Evolutionary conservation across 495 filamentous ascomycete genomes (phyloP), one percentile per base, ranked within the genome.

Genomic region (Neurospora sp.): DNA sequence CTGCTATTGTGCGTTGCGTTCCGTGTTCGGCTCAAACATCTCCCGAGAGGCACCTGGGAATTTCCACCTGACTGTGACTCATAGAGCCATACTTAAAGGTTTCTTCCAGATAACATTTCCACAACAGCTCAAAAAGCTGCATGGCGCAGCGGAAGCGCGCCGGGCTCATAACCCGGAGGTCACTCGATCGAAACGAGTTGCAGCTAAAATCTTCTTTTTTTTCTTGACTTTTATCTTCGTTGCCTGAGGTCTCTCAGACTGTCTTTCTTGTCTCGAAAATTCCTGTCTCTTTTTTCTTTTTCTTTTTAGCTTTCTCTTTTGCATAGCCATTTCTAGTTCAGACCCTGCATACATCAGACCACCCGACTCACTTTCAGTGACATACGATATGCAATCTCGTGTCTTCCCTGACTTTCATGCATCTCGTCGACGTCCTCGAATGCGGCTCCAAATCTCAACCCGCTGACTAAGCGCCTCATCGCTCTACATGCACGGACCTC

Each of bases 111-210:
- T 2, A 8, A 16, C 3, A 4, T 17, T 17, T 65, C 6, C 35
- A 17, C 14, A 65, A 17, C 53, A 65, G 12, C 12, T 35, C 6
- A 65, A 65, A 65, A 22, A 84, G 82, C 82, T 84, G 81, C 81
- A 79, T 85, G 84, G 83, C 83, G 84, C 83, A 85, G 83, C 80
- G 83, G 83, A 85, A 85, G 83, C 84, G 83, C 83, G 83, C 83
- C 83, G 83, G 83, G 83, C 83, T 85, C 83, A 85, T 85, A 85
- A 85, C 83, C 83, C 83, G 82, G 83, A 85, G 83, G 83, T 81
- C 83, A 79, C 82, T 83, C 78, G 83, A 85, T 85, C 83, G 82
- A 85, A 85, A 85, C 83, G 79, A 83, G 82, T 81, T 80, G 82
- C 83, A 84, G 82, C 82, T 84, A 84, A 59, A 42, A 68, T 44